Evolutionary conservation across 768 basidiomycete species (phyloP), one percentile per base, ranked within the genome.

Genomic region (Cystofilobasidium bisporidii): DNA sequence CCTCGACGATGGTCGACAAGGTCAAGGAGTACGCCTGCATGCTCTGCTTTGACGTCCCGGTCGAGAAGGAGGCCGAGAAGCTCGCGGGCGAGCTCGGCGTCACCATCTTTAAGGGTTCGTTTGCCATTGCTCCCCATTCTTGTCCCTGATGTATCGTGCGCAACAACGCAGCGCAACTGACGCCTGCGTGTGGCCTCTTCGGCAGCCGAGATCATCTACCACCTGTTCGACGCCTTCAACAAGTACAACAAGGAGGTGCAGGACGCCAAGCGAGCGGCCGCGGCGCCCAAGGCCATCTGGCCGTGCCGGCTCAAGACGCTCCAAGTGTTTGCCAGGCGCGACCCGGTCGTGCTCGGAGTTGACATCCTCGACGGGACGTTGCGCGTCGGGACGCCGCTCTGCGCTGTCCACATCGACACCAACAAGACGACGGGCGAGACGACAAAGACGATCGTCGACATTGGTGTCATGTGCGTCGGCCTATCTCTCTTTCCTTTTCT

Each of bases 131-230:
- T n/a, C 17, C 43, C 36, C 22, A 36, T n/a, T 38, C 33, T 24
- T 28, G 4, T 17, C 14, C 26, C 38, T 17, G 18, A 20, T 3
- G 11, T 22, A 17, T 6, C 24, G 0, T n/a, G n/a, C n/a, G n/a
- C n/a, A n/a, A n/a, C n/a, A n/a, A n/a, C n/a, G n/a, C n/a, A n/a
- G n/a, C n/a, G n/a, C n/a, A n/a, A 38, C 26, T 65, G 55, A 57
- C 45, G 38, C 14, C 36, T 64, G 24, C 32, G 61, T n/a, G 9
- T 20, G n/a, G 28, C 56, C 58, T 61, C 24, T 58, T 45, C 12
- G n/a, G 33, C 70, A 97, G 94, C 94, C 70, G 92, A 96, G 77
- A 97, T 98, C 76, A 98, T 99, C 72, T 99, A 99, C 78, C 94
- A 97, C 76, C 79, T 99, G 55, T 97, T 98, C 75, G 93, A 98